Percentiles rank a stretch among this genome's conserved stretches.
Evolutionary conservation across 1,284 basidiomycete species (phyloP).

Genomic region (Binderoboletus segoi): DNA sequence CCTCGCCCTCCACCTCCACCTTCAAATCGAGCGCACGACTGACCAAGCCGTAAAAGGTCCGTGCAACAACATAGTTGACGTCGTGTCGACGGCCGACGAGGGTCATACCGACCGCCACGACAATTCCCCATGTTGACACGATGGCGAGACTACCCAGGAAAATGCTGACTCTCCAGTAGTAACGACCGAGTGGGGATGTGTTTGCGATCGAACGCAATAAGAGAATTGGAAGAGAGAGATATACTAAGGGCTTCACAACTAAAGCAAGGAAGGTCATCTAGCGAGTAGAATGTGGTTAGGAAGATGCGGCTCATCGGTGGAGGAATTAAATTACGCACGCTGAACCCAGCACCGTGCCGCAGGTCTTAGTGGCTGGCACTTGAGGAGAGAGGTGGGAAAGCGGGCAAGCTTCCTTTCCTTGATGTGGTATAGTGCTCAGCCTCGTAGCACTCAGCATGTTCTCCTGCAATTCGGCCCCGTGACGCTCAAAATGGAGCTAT

Average conservation of each 20-base stretch:
- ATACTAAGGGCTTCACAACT: slow-evolving; percentile 69
- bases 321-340: slow-evolving; percentile 24
- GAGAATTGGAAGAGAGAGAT: slow-evolving; percentile 69
- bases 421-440: neutral
- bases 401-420: slow-evolving; percentile 1
- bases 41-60: slow-evolving; percentile 80
- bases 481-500: too few species aligned
- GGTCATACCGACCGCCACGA: slow-evolving; percentile 72
- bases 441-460: too few species aligned
- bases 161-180: slow-evolving; percentile 73
- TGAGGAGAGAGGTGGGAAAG: slow-evolving; percentile 38
- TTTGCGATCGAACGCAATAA: slow-evolving; percentile 60
- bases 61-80: slow-evolving; percentile 85
- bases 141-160: slow-evolving; percentile 79
- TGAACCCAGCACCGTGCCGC: slow-evolving; percentile 24
- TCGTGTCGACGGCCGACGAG: slow-evolving; percentile 77
- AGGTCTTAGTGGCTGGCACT: slow-evolving; percentile 16
- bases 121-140: slow-evolving; percentile 76
- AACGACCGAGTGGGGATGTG: slow-evolving; percentile 57
- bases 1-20: slow-evolving; percentile 84
- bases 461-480: too few species aligned
- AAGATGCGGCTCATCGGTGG: slow-evolving; percentile 15
- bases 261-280: slow-evolving; percentile 62
- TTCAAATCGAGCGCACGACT: slow-evolving; percentile 69
- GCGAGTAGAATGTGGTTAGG: slow-evolving; percentile 12